phyloP scores from a whole-genome alignment of 345 rosid species.

The Cardamine occulta region DNA sequence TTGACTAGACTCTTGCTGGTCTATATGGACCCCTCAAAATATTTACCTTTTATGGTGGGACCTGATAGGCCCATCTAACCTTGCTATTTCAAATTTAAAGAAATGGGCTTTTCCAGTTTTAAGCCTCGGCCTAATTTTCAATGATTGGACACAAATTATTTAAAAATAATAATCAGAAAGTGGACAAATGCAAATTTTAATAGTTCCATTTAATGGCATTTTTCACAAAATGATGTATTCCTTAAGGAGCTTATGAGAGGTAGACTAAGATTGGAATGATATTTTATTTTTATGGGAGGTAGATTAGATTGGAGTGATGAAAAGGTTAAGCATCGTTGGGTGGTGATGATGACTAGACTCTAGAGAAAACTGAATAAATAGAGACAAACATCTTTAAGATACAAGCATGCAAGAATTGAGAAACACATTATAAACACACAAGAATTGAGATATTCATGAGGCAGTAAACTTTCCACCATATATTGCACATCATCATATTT shows the following conservation, averaged over 20 bases:
- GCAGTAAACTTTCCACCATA: conserved; percentile 11
- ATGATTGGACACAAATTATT: neutral
- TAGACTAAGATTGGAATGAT: neutral
- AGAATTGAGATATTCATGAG: neutral
- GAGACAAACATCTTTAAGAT: neutral
- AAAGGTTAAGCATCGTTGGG: neutral
- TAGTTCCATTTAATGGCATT: neutral
- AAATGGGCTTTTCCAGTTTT: conserved; percentile 1
- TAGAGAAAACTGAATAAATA: neutral
- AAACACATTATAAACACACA: neutral
- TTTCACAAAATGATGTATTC: neutral
- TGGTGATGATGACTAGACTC: neutral
- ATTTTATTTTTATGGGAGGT: neutral
- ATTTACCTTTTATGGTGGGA: neutral
- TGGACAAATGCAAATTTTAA: neutral
- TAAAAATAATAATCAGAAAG: neutral
- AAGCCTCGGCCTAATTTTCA: neutral
- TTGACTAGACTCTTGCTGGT: neutral
- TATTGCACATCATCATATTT: conserved; percentile 5
- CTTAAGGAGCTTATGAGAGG: neutral
- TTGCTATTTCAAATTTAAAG: neutral
- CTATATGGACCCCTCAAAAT: neutral
- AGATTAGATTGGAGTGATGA: neutral
- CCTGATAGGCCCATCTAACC: conserved; percentile 10
- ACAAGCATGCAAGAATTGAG: neutral